A percentile compares a stretch with the other conserved stretches of the same genome.
phyloP scores from a whole-genome alignment of 331 rosid species.

The Ulmus americana region DNA sequence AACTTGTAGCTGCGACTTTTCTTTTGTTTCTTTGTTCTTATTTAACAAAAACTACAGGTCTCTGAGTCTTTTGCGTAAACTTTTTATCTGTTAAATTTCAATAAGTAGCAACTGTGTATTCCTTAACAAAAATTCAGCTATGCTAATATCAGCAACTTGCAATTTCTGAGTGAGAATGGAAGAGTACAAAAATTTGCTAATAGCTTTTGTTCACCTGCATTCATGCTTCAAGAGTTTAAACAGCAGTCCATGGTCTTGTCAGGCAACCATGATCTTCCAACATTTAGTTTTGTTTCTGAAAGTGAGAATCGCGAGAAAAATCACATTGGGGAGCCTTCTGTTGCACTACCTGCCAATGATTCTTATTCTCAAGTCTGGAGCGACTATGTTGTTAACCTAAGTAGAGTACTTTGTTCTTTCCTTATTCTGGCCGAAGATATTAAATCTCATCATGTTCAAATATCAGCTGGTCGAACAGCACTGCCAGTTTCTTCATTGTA shows the following conservation, averaged over 20 bases:
- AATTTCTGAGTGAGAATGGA: slow-evolving; percentile 87
- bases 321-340: slow-evolving; percentile 34
- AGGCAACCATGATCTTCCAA: slow-evolving; percentile 33
- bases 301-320: slow-evolving; percentile 28
- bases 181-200: slow-evolving; percentile 88
- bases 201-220: slow-evolving; percentile 93
- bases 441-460: slow-evolving; percentile 43
- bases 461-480: slow-evolving; percentile 51
- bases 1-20: slow-evolving; percentile 4
- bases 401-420: slow-evolving; percentile 79
- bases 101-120: slow-evolving; percentile 1
- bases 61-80: slow-evolving; percentile 24
- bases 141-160: slow-evolving; percentile 74
- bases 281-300: slow-evolving; percentile 34
- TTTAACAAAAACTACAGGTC: slow-evolving; percentile 2
- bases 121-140: slow-evolving; percentile 67
- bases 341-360: slow-evolving; percentile 33
- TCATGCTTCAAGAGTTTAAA: slow-evolving; percentile 70
- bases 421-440: slow-evolving; percentile 55
- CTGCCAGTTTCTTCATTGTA: slow-evolving; percentile 57
- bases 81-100: slow-evolving; percentile 6
- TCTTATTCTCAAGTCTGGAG: slow-evolving; percentile 60
- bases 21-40: not conserved
- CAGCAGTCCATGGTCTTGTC: slow-evolving; percentile 37
- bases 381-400: slow-evolving; percentile 59